These are phyloP conservation scores for Rhodotorula sp. DNA, from an alignment of 1,284 basidiomycete genomes.

Conservation along the genomic window DNA sequence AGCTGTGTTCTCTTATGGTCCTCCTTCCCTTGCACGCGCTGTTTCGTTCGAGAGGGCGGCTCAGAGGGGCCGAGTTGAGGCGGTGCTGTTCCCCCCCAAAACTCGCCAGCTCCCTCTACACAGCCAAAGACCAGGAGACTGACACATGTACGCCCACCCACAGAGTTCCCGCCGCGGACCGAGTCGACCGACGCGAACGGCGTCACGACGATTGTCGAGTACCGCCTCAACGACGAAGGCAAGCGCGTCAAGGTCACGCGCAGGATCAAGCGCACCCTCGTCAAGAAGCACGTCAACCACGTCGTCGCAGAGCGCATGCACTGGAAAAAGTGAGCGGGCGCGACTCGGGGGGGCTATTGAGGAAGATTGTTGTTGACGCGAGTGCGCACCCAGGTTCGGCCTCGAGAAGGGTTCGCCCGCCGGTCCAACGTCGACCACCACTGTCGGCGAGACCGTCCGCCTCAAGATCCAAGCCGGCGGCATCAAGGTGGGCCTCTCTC, in stretches of 20 bases:
- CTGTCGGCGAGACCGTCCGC: slow-evolving; percentile 84
- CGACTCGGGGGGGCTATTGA: slow-evolving; percentile 13
- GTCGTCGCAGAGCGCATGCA: slow-evolving; percentile 87
- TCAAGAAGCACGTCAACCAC: slow-evolving; percentile 91
- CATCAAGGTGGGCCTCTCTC: slow-evolving; percentile 62
- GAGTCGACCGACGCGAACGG: slow-evolving; percentile 77
- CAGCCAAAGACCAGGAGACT: not conserved
- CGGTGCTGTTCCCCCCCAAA: too few relatives aligned
- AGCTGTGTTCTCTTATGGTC: too few relatives aligned
- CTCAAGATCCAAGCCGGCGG: slow-evolving; percentile 78
- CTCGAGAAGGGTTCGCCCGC: slow-evolving; percentile 81
- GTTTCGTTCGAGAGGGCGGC: too few relatives aligned
- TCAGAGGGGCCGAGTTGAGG: too few relatives aligned
- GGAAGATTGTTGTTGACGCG: too few relatives aligned
- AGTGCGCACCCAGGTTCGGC: slow-evolving; percentile 60
- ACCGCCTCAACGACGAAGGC: slow-evolving; percentile 82
- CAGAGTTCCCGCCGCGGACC: slow-evolving; percentile 49
- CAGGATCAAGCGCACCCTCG: slow-evolving; percentile 79
- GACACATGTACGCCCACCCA: not conserved
- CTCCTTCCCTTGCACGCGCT: too few relatives aligned
- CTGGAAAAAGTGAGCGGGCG: slow-evolving; percentile 65
- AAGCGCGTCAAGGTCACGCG: slow-evolving; percentile 94
- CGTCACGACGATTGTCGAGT: slow-evolving; percentile 79
- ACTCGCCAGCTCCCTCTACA: too few relatives aligned
- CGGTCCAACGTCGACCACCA: slow-evolving; percentile 90